Evolutionary conservation across 1,284 basidiomycete species (phyloP), one percentile per base, ranked within the genome.

Genomic region (Ganoderma boninense): DNA sequence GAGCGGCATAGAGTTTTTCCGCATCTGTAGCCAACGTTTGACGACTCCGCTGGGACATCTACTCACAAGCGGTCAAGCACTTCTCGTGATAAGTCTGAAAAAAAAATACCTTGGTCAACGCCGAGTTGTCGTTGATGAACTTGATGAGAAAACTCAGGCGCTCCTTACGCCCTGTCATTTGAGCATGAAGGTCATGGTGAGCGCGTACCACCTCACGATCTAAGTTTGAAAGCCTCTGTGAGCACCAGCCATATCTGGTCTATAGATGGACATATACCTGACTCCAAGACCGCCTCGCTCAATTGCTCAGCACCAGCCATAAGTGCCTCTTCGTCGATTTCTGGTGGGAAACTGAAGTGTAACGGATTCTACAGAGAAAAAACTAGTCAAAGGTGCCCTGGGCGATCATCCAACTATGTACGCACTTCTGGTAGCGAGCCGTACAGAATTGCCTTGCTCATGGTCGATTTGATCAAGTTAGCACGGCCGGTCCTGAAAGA

Each of bases 381-480:
- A 0, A 18, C n/a, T 14, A 29, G 8, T 20, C 13, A n/a, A 26
- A 6, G 16, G 16, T 8, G 2, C 26, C 16, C 32, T 13, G n/a
- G 10, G 11, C 4, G 18, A 10, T 6, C 14, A 13, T 57, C 20
- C 49, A 7, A 64, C 49, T n/a, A n/a, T n/a, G n/a, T 42, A 62
- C 82, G 67, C 78, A 90, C 91, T 75, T 91, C 87, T 26, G 87
- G 82, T 73, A 89, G 83, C 32, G 93, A 87, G 4, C 92, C 92
- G 79, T 95, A 97, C 66, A 96, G 82, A 73, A 97, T 94, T 11
- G 94, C 95, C 79, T 97, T 95, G 67, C 93, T 95, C 87, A 97
- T 90, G 46, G 91, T 94, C 14, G 92, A 91, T 80, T 94, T 93
- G 76, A 97, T 89, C 44, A 95, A 83, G 64, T 88, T 87, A 3